phyloP scores from a whole-genome alignment of 257 asterid species.

The Orobanche coerulescens region DNA sequence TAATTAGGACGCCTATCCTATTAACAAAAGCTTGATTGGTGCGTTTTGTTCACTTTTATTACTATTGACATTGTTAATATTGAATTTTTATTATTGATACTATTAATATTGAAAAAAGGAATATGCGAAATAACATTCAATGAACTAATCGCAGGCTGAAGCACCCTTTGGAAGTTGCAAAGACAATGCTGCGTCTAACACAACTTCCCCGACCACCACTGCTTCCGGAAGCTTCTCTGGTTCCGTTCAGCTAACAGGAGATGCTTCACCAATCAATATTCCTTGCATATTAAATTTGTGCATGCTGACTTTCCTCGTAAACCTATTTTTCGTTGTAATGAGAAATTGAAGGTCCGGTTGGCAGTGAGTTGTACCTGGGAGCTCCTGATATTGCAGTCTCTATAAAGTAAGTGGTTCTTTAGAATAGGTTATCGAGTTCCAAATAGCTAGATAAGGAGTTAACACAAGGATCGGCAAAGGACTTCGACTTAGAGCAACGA shows the following conservation, averaged over 20 bases:
- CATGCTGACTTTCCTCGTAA: constrained; percentile 24
- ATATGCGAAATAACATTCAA: no score
- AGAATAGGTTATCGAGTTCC: constrained; percentile 29
- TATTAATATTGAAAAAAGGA: no score
- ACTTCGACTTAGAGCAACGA: constrained; percentile 9
- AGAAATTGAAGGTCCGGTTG: constrained; percentile 11
- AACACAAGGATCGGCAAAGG: constrained; percentile 2
- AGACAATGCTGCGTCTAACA: constrained; percentile 37
- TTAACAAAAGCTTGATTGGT: no score
- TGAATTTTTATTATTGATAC: no score
- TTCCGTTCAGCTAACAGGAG: constrained; percentile 75
- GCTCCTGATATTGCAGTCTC: constrained; percentile 19
- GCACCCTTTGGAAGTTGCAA: constrained; percentile 77
- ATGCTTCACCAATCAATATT: constrained; percentile 38
- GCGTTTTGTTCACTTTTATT: no score
- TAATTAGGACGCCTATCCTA: no score
- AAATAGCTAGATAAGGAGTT: constrained; percentile 8
- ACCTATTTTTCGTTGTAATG: constrained; percentile 29
- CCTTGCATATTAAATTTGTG: constrained; percentile 24
- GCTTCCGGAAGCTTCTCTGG: constrained; percentile 86
- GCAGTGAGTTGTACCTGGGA: constrained; percentile 14
- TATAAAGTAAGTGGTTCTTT: constrained; percentile 34
- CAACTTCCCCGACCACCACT: constrained; percentile 35
- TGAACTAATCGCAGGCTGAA: constrained; percentile 58
- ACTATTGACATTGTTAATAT: no score